phyloP scores from a whole-genome alignment of 108 stramenopile genomes.

The Skeletonema costatum region DNA sequence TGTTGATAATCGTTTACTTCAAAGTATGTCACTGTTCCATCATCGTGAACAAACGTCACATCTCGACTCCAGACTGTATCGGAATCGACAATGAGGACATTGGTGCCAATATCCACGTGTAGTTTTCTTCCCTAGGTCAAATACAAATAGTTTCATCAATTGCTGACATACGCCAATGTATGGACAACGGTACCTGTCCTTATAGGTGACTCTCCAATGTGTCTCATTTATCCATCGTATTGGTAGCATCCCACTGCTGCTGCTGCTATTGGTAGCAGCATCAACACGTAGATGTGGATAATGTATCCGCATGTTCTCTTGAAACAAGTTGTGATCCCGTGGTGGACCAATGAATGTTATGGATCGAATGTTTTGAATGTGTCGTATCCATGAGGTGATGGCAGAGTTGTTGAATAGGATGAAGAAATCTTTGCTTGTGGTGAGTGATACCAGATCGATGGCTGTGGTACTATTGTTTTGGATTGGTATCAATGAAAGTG shows the following conservation, averaged over 20 bases:
- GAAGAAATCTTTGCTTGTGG: slow-evolving; percentile 26
- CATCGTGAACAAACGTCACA: slow-evolving; percentile 23
- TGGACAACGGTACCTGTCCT: slow-evolving; percentile 8
- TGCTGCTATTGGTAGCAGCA: neutral
- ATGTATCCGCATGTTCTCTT: slow-evolving; percentile 16
- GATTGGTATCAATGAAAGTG: neutral
- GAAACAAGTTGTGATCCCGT: slow-evolving; percentile 14
- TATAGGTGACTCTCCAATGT: slow-evolving; percentile 26
- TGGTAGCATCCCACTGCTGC: neutral
- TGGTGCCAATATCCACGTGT: slow-evolving; percentile 13
- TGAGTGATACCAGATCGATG: slow-evolving; percentile 42
- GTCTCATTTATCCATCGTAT: slow-evolving; percentile 43
- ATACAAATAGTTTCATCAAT: slow-evolving; percentile 34
- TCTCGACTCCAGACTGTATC: slow-evolving; percentile 43
- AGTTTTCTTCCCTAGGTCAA: slow-evolving; percentile 33
- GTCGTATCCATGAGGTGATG: slow-evolving; percentile 29
- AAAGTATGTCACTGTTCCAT: slow-evolving; percentile 30
- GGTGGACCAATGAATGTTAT: slow-evolving; percentile 41
- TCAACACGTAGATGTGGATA: slow-evolving; percentile 6
- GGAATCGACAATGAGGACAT: slow-evolving; percentile 30
- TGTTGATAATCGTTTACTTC: neutral
- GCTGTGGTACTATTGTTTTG: neutral
- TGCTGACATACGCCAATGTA: slow-evolving; percentile 31
- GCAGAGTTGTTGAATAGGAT: slow-evolving; percentile 41
- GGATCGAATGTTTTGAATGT: slow-evolving; percentile 40